Conservation (phyloP, 1,139 yeast genomes). For the Geotrichum aggregatum region DNA sequence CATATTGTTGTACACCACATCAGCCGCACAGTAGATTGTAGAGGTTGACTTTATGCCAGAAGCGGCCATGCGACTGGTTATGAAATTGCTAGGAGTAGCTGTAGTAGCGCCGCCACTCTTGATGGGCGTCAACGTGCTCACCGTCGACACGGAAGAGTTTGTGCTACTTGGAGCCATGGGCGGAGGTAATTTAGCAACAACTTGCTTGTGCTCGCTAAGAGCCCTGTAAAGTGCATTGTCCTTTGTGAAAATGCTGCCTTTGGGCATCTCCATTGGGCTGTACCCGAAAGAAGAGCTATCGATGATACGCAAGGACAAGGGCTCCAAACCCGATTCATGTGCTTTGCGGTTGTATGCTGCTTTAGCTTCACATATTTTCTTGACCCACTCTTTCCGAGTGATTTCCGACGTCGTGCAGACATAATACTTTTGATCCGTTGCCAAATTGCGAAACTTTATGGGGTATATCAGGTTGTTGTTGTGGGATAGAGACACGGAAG, state of each 20-base stretch:
- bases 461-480: conserved; percentile 17
- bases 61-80: not conserved
- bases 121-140: not conserved
- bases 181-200: conserved; percentile 1
- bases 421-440: conserved; percentile 18
- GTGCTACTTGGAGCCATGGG: not conserved
- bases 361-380: conserved; percentile 14
- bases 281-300: conserved; percentile 15
- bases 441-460: conserved; percentile 17
- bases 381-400: conserved; percentile 19
- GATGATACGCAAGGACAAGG: conserved; percentile 14
- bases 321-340: conserved; percentile 8
- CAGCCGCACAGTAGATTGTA: conserved; percentile 13
- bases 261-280: conserved; percentile 8
- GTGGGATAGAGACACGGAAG: conserved; percentile 7
- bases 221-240: conserved; percentile 13
- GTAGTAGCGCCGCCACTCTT: not conserved
- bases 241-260: conserved; percentile 6
- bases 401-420: conserved; percentile 16
- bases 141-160: not conserved
- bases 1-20: conserved; percentile 9
- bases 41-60: conserved; percentile 6
- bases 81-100: not conserved
- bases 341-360: conserved; percentile 9
- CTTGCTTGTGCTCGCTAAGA: conserved; percentile 8